Evolutionary conservation across 2,329 filamentous ascomycete species (phyloP), one percentile per base, ranked within the genome.

Genomic region (Tolypocladium cylindrosporum): DNA sequence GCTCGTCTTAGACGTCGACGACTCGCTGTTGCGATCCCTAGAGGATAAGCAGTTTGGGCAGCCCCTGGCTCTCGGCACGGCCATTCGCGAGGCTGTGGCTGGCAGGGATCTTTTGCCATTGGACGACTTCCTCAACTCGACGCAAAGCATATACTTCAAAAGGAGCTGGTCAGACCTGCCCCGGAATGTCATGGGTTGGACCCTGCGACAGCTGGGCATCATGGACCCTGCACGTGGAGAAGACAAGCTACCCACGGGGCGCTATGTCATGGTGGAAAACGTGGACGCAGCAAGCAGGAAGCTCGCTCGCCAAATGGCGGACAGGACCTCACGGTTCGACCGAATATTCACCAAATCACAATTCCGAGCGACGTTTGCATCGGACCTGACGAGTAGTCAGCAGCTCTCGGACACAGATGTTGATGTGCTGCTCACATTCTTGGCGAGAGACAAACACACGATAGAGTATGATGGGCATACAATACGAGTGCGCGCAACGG

Each of bases 31-130:
- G 27, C 80, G 83, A 31, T 84, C 85, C 41, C 77, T 99, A 56
- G 87, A 92, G 63, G 89, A 81, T 54, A 85, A 85, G 51, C 86
- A 93, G 65, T 92, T 85, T 72, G 94, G 94, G 2, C 82, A 86
- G 52, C 94, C 94, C 1, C 79, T 93, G 11, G 90, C 89, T 3
- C 76, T 99, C 1, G 88, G 88, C 1, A 84, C 86, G 4, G 94
- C 92, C 6, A 77, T 97, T 54, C 74, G 75, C 37, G 93, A 97
- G 65, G 89, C 89, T 0, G 75, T 94, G 1, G 77, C 80, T 55
- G 83, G 79, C 50, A 84, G 80, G 53, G 85, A 88, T 51, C 82
- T 96, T 71, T 77, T 96, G 14, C 84, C 88, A 0, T 67, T 93
- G 13, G 74, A 82, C 16, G 80, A 88, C 11, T 99, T 96, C 65